These are phyloP conservation scores for Gremmenia infestans DNA, from an alignment of 2,329 filamentous ascomycete species.

Conservation along the genomic window DNA sequence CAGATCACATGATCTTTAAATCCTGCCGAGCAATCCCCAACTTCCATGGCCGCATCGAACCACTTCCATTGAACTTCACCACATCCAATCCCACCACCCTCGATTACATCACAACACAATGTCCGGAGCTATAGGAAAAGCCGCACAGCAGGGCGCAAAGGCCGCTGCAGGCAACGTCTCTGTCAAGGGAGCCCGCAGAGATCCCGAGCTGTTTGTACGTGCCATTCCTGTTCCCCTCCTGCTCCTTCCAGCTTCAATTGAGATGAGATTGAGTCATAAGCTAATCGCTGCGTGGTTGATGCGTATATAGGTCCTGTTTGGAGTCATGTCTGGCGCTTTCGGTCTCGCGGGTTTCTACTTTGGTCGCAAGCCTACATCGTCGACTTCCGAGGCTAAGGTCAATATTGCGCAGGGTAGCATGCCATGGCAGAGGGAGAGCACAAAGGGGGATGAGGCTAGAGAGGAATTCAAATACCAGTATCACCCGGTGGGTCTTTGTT, in stretches of 20 bases:
- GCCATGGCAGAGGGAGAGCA: conserved; percentile 77
- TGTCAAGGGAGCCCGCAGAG: conserved; percentile 45
- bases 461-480: conserved; percentile 54
- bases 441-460: conserved; percentile 55
- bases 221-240: conserved; percentile 19
- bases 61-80: conserved; percentile 7
- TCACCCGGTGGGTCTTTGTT: conserved; percentile 32
- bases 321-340: conserved; percentile 85
- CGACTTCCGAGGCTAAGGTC: conserved; percentile 76
- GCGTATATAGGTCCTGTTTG: conserved; percentile 69
- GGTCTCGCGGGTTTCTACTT: conserved; percentile 88
- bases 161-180: conserved; percentile 32
- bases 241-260: not conserved
- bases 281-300: conserved; percentile 10
- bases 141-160: conserved; percentile 15
- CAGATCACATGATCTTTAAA: not conserved
- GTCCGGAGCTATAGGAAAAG: conserved; percentile 30
- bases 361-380: conserved; percentile 76
- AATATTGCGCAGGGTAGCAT: conserved; percentile 71
- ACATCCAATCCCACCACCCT: conserved; percentile 7
- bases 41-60: conserved; percentile 8
- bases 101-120: conserved; percentile 20
- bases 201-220: conserved; percentile 71
- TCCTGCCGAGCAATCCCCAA: too few relatives aligned
- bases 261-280: not conserved